Evolutionary conservation across 176 grass and related monocot genomes (phyloP), one percentile per base, ranked within the genome.

Genomic region (Carex parvula): DNA sequence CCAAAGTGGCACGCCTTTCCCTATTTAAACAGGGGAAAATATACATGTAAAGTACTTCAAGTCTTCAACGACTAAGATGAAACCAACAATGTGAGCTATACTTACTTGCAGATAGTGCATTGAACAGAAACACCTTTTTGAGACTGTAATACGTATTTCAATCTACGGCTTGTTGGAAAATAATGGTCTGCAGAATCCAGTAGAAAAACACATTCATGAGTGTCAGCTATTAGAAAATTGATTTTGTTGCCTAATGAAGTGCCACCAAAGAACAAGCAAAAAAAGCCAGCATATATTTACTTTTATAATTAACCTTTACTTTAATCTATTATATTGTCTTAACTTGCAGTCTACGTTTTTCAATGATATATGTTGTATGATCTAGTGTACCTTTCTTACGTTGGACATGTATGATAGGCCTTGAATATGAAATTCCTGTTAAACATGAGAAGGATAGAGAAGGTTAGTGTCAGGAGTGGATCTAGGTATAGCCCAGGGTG

Each of bases 21-120:
- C 94, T 97, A 83, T 87, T 70, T 62, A 84, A 90, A 86, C n/a
- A 91, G 69, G 69, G 53, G 65, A 56, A 87, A 80, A 79, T 80
- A 20, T 17, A 83, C 12, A 77, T 2, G 69, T 87, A 79, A 85
- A 42, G 66, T 61, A 26, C 17, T 82, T 63, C 37, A 39, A 39
- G 37, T 39, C 37, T 39, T 39, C 81, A 81, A 39, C 66, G 20
- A 79, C 24, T 62, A 84, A 18, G 33, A 70, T 64, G n/a, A 37
- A 70, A 83, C 46, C 78, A 58, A 83, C 55, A 58, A 33, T 74
- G 13, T 59, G 33, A 39, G 18, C 48, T 52, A 87, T 76, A 72
- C 84, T 85, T 90, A 97, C 94, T 88, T 70, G 87, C 94, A 97
- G 7, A 89, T 82, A 74, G 80, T 71, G 58, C 94, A 97, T 56